These are phyloP conservation scores for Neurospora discreta DNA, from an alignment of 495 filamentous ascomycete genomes.

Conservation along the genomic window DNA sequence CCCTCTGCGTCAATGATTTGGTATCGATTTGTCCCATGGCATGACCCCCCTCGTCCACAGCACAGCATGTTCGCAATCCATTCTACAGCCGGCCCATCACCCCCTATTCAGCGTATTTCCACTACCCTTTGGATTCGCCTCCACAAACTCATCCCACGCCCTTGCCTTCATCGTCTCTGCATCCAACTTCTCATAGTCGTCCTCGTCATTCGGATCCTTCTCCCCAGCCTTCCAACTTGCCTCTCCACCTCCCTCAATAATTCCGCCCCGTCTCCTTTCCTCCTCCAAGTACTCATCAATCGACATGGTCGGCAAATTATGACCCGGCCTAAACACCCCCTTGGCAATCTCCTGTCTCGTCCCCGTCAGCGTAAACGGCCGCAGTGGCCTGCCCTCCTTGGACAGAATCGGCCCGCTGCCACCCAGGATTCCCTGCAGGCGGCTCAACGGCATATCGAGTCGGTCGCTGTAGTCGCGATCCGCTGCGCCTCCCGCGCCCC, in stretches of 20 bases:
- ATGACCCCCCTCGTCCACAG: no score
- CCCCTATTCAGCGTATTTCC: slow-evolving; percentile 84
- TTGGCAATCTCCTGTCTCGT: slow-evolving; percentile 64
- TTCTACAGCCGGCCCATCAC: slow-evolving; percentile 17
- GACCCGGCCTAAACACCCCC: slow-evolving; percentile 82
- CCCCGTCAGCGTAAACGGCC: slow-evolving; percentile 80
- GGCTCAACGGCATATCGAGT: neutral
- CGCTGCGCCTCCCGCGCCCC: slow-evolving; percentile 19
- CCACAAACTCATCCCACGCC: slow-evolving; percentile 90
- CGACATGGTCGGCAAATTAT: slow-evolving; percentile 92
- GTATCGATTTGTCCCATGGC: neutral
- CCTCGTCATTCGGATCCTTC: slow-evolving; percentile 68
- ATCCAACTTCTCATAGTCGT: slow-evolving; percentile 75
- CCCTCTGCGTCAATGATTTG: neutral
- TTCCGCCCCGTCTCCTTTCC: slow-evolving; percentile 74
- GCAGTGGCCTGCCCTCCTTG: slow-evolving; percentile 71
- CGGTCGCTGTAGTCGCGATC: slow-evolving; percentile 22
- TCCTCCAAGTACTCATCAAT: slow-evolving; percentile 97
- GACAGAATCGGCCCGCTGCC: slow-evolving; percentile 62
- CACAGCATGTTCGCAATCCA: no score
- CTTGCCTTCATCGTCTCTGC: slow-evolving; percentile 85
- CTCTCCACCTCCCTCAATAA: slow-evolving; percentile 84
- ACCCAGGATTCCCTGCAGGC: slow-evolving; percentile 27
- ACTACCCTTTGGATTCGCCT: slow-evolving; percentile 77
- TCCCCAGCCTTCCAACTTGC: slow-evolving; percentile 43